Base-by-base conservation (phyloP, 225 moss, liverwort and hornwort genomes). In the Antitrichia curtipendula region DNA sequence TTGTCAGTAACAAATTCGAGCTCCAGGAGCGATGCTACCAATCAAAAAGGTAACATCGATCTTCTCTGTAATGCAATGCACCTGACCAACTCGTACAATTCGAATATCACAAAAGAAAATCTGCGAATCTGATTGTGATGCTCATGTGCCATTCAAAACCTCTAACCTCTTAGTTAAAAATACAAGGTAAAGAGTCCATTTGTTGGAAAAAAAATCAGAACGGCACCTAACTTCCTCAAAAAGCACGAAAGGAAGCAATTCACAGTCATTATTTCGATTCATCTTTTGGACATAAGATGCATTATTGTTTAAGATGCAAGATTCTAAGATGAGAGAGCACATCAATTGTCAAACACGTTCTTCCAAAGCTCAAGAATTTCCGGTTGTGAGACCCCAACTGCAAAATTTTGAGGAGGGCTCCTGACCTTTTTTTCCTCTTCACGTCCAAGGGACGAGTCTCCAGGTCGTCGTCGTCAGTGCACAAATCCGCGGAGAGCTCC, bases 381-480 rank as follows among this genome's bases (percentile, higher is more conserved):
- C 22, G 57, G 32, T 38, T 71, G 17, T 12, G 73, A 71, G 34
- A 23, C 16, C 71, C 34, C 54, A 32, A 28, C 56, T 47, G 40
- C 16, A 17, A 34, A 72, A 73, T n/a, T 74, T 58, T 21, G 47
- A 61, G 57, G 34, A 72, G 29, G 60, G 21, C 18, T 43, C 41
- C 14, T 60, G 13, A 21, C 93, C 94, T 91, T 84, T 89, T 94
- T 49, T 89, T 90, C 66, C 91, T 74, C 91, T 94, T 94, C 70
- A 89, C 78, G 56, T 92, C 92, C 77, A 86, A 9, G 41, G 91
- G 91, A 13, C 71, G 85, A 29, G 87, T 65, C 31, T 92, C 92
- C 72, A 82, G 60, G 69, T 92, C 94, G n/a, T 93, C 93, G 65
- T 94, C 94, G 29, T 94, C 93, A 53, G 84, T 86, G 71, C 83